Evolutionary conservation across 176 grass and related monocot species (phyloP), one percentile per base, ranked within the genome.

Genomic region (Guadua angustifolia): DNA sequence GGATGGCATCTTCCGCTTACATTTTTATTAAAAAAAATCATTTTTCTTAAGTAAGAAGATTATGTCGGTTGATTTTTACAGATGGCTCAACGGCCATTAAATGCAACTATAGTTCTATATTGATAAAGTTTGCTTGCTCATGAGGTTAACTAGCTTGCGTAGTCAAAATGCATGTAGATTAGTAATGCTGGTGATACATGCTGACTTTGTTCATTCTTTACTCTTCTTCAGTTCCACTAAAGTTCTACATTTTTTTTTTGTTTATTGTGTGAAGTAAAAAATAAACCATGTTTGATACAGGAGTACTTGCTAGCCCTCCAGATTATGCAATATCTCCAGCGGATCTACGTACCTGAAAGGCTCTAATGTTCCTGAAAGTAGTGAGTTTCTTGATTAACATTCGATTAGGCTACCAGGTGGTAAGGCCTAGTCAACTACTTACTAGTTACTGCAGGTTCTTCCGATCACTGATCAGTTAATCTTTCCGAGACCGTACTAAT

Each of bases 161-260:
- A 35, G 45, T 73, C 71, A 73, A 73, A 33, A 73, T 52, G 71
- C 71, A 35, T 52, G 15, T 19, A 73, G 14, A 52, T 51, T 33
- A 49, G 36, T 50, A 73, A 51, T 9, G 45, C 25, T 50, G 26
- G 15, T 1, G 4, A 19, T 33, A n/a, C 25, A 8, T 73, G 46
- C 22, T 52, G 19, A 7, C 71, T 73, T 73, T 73, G 25, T 18
- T 19, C 71, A 5, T 33, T 35, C 16, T 7, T 9, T 73, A 73
- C 71, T 73, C 46, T 19, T 11, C 46, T 52, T 73, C 71, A 25
- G 7, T 52, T 53, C 47, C 51, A 74, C 71, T 52, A 11, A 12
- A 74, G 17, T 55, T 73, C 5, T 49, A 16, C 25, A 11, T 52
- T 73, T 32, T 25, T 32, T 25, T 3, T 52, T 72, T 49, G 2